Percentiles rank a stretch among this genome's conserved stretches.
These are phyloP conservation scores for Salix brachista DNA, from an alignment of 345 rosid genomes.

Conservation along the genomic window DNA sequence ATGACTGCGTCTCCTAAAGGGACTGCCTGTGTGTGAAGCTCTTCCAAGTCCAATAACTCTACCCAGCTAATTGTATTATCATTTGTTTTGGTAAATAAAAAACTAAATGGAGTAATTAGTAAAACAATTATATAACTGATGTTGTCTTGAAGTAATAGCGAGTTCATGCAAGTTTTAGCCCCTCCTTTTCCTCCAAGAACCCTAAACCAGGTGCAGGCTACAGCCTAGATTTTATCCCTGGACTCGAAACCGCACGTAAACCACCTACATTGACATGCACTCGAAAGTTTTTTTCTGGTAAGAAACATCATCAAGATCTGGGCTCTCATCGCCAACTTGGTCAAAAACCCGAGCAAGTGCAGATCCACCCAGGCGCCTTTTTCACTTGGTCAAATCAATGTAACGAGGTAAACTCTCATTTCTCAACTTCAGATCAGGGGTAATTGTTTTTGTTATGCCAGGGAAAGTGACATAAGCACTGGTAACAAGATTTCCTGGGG, in stretches of 20 bases:
- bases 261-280: background rate
- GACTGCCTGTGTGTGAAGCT: background rate
- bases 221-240: background rate
- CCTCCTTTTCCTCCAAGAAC: background rate
- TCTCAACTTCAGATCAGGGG: conserved; percentile 80
- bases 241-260: background rate
- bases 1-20: background rate
- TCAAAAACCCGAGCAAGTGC: conserved; percentile 83
- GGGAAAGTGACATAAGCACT: conserved; percentile 81
- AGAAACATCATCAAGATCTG: conserved; percentile 77
- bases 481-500: conserved; percentile 93
- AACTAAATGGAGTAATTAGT: too few species aligned
- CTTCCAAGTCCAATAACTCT: background rate
- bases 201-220: background rate
- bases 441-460: conserved; percentile 84
- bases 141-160: too few species aligned
- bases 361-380: conserved; percentile 81
- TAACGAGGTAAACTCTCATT: conserved; percentile 68
- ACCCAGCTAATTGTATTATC: too few species aligned
- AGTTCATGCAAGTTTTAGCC: background rate
- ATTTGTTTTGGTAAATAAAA: too few species aligned
- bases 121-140: too few species aligned
- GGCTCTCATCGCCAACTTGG: conserved; percentile 82
- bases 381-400: conserved; percentile 81
- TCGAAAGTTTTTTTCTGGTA: conserved; percentile 70